Base-by-base conservation (phyloP, 306 rosid species). In the Prosopis cineraria region DNA sequence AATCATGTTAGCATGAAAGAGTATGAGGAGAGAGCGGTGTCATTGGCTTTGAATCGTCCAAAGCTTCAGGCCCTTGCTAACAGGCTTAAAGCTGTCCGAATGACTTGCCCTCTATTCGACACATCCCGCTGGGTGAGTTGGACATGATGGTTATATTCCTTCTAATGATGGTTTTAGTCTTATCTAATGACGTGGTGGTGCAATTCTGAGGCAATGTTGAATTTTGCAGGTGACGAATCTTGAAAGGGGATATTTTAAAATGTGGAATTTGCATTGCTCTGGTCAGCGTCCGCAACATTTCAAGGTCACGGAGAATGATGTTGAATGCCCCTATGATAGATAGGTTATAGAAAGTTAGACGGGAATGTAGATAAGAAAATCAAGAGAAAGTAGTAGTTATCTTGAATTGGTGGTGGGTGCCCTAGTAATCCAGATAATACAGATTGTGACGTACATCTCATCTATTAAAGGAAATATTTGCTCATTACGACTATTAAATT, bases 41-140 rank as follows among this genome's bases (percentile, higher is more conserved):
- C 89, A 50, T 73, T 96, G 82, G 97, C 99, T 17, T 41, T 96
- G 86, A 87, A 88, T 83, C 96, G 86, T 40, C 69, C 92, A 19
- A 93, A 90, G 88, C 98, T 96, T 71, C 87, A 85, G 74, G 92
- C 91, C 27, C 91, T 96, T 30, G 79, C 96, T 47, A 81, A 88
- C 76, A 91, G 85, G 80, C 97, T 96, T 27, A 96, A 96, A 87
- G 81, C 97, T 8, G 90, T 67, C 53, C 95, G 99, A 48, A 60
- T 87, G 92, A 87, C 86, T 30, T 96, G 99, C 85, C 99, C 99
- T 79, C 88, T 96, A 45, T 96, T 96, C 34, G 99, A 96, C 87
- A 91, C 99, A 1, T 11, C 84, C 41, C 96, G 99, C 84, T 96
- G 99, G 99, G 99, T 96, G 75, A 65, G 86, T 75, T 73, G 0